A percentile compares a stretch with the other conserved stretches of the same genome.
These are phyloP conservation scores for Eucalyptus sideroxylon DNA, from an alignment of 345 rosid species.

Conservation along the genomic window DNA sequence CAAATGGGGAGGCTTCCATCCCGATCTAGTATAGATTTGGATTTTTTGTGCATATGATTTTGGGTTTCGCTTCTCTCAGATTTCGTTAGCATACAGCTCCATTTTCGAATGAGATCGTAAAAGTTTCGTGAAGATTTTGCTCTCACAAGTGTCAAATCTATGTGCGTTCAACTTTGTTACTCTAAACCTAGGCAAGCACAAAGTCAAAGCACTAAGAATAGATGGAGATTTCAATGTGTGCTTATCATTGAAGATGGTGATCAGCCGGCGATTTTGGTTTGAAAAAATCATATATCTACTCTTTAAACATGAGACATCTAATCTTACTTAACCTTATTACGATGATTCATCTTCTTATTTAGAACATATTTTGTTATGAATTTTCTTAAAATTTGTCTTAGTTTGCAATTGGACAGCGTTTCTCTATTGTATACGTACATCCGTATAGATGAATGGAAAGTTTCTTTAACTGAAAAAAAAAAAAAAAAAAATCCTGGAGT, in stretches of 20 bases:
- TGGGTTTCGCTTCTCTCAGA: fast-evolving
- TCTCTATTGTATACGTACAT: too few species aligned
- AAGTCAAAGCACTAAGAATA: fast-evolving
- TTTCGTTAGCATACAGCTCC: fast-evolving
- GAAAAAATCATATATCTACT: fast-evolving
- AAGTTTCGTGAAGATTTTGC: neutral
- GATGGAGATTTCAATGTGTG: too few species aligned
- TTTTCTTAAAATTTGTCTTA: too few species aligned
- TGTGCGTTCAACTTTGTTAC: too few species aligned
- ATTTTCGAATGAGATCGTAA: fast-evolving
- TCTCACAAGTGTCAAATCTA: too few species aligned
- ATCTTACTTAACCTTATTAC: too few species aligned
- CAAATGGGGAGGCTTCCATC: neutral
- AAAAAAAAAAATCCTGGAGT: too few species aligned
- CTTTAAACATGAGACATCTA: too few species aligned
- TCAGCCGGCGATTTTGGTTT: fast-evolving
- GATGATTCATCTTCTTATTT: too few species aligned
- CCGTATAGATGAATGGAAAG: fast-evolving
- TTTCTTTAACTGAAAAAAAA: too few species aligned
- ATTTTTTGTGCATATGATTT: neutral
- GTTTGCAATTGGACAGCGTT: fast-evolving
- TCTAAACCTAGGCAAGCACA: fast-evolving
- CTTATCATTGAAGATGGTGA: too few species aligned
- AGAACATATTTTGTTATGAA: too few species aligned
- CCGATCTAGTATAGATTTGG: neutral